Base-by-base conservation (phyloP, 192 early-diverging fungal genomes). In the Coemansia reversa region DNA sequence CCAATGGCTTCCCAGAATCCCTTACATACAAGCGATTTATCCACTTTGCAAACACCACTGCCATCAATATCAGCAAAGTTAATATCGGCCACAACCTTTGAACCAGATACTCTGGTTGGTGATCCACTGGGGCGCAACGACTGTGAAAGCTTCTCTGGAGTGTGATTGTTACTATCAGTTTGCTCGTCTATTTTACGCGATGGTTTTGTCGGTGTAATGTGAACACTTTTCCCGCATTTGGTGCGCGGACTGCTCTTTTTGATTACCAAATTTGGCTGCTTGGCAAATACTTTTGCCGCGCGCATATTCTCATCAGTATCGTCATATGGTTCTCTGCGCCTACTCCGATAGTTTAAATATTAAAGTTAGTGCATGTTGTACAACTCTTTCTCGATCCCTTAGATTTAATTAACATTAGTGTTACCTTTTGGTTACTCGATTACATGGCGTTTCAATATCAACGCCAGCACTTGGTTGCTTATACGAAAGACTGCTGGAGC, bases 21-120 rank as follows among this genome's bases (percentile, higher is more conserved):
- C 20, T 70, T 79, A 50, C 76, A 79, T 8, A 74, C 64, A 2
- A 79, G 67, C 1, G 76, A 70, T 24, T 79, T 79, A 62, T 79
- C 76, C 0, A 79, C 76, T 5, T 66, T 79, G 54, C 76, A 79
- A 24, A 74, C 22, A 0, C 55, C 55, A 7, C 39, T 12, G 8
- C 54, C 48, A 39, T 48, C 60, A 0, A 51, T 35, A 3, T 78
- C 60, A 0, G 75, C 65, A 23, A 78, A 78, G 0, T 66, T 73
- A 1, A 73, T 63, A 51, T 22, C 14, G 0, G 70, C 63, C 0
- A 72, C 55, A 0, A 78, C 70, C 11, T 69, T 72, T 19, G 66
- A 65, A 50, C 76, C 76, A 0, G 76, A 69, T 16, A 78, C 70
- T 18, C 70, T 51, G 14, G 70, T 66, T 0, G 76, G 76, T 25